Evolutionary conservation across 768 basidiomycete genomes (phyloP).

Genomic region (Tulasnella calospora): DNA sequence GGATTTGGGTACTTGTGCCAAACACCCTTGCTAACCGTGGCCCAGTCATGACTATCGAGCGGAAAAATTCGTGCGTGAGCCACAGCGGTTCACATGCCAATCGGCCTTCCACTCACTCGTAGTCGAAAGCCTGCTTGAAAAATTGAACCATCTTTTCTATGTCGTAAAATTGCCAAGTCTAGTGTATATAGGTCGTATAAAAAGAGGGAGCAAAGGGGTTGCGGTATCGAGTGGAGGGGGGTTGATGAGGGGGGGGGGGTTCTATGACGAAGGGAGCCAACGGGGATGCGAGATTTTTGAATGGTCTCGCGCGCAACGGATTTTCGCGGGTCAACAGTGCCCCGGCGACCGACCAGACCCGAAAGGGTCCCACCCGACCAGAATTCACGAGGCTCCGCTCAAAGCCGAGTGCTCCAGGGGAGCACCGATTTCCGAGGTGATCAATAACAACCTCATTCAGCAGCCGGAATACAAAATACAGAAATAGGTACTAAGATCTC

Average conservation of each 20-base stretch:
- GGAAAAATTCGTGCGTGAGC: slow-evolving; percentile 27
- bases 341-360: slow-evolving; percentile 9
- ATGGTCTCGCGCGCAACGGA: slow-evolving; percentile 6
- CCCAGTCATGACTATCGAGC: slow-evolving; percentile 72
- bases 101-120: slow-evolving; percentile 55
- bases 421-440: background rate
- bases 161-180: background rate
- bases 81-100: slow-evolving; percentile 11
- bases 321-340: slow-evolving; percentile 5
- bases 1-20: slow-evolving; percentile 97
- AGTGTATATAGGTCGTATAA: background rate
- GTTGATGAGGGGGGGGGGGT: slow-evolving; percentile 1
- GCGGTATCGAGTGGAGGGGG: slow-evolving; percentile 6
- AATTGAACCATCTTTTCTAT: slow-evolving; percentile 54
- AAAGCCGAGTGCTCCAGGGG: background rate
- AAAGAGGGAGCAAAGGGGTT: background rate
- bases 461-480: background rate
- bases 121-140: slow-evolving; percentile 77
- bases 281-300: slow-evolving; percentile 20
- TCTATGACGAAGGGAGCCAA: slow-evolving; percentile 5
- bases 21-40: slow-evolving; percentile 86
- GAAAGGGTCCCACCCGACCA: slow-evolving; percentile 7
- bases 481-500: background rate
- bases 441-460: background rate
- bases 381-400: background rate